A percentile compares a stretch with the other conserved stretches of the same genome.
These are phyloP conservation scores for Liquidambar formosana DNA, from an alignment of 164 flowering plant species.

Conservation along the genomic window DNA sequence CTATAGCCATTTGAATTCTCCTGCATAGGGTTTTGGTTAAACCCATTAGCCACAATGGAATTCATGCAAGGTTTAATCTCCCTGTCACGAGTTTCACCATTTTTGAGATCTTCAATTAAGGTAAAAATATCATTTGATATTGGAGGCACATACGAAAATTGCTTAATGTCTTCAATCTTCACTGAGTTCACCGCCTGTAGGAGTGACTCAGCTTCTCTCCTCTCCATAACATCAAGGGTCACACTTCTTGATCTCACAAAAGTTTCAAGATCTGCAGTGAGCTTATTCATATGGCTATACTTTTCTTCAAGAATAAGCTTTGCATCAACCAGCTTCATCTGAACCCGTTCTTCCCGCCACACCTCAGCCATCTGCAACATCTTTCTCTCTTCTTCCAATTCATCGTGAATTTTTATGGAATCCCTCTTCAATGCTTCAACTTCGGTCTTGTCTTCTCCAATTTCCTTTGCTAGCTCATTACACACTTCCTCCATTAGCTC, in stretches of 20 bases:
- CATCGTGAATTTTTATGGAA: conserved; percentile 55
- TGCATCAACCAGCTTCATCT: conserved; percentile 74
- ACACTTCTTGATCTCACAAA: conserved; percentile 39
- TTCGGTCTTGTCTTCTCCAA: conserved; percentile 70
- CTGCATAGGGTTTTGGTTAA: conserved; percentile 26
- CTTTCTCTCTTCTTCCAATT: conserved; percentile 74
- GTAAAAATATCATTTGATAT: conserved; percentile 63
- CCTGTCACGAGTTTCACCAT: conserved; percentile 48
- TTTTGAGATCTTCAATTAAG: conserved; percentile 55
- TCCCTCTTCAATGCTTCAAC: conserved; percentile 59
- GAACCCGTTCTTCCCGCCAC: conserved; percentile 86
- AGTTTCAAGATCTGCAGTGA: conserved; percentile 45
- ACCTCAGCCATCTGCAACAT: conserved; percentile 87
- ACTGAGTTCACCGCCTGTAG: conserved; percentile 46
- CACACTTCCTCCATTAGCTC: conserved; percentile 71
- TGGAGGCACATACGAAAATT: conserved; percentile 56
- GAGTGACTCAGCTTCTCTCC: conserved; percentile 50
- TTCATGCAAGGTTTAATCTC: conserved; percentile 70
- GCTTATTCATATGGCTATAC: conserved; percentile 52
- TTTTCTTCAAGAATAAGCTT: conserved; percentile 62
- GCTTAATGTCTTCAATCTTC: conserved; percentile 47
- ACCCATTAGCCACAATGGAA: conserved; percentile 27
- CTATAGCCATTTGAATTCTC: conserved; percentile 32
- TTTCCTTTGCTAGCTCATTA: conserved; percentile 75
- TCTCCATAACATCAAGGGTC: conserved; percentile 32